phyloP scores from a whole-genome alignment of 179 eudicot species.

The Beta lomatogona region DNA sequence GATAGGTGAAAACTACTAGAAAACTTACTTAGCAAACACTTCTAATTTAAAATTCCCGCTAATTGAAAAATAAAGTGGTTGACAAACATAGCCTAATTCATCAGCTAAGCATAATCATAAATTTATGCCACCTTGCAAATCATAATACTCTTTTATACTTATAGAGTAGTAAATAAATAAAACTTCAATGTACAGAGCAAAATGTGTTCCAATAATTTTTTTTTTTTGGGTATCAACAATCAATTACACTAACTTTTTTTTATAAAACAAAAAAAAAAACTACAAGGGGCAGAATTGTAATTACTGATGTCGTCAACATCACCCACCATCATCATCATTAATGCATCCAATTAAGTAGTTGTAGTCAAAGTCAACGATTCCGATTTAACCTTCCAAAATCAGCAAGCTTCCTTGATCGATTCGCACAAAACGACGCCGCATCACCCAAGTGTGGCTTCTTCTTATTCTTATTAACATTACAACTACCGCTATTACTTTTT shows the following conservation, averaged over 20 bases:
- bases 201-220: slow-evolving; percentile 4
- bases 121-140: not conserved
- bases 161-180: not conserved
- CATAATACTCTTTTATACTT: not conserved
- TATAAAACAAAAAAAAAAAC: not conserved
- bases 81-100: not conserved
- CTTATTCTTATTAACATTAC: not conserved
- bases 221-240: slow-evolving; percentile 18
- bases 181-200: slow-evolving; percentile 23
- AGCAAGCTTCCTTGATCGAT: slow-evolving; percentile 80
- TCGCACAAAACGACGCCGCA: slow-evolving; percentile 65
- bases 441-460: slow-evolving; percentile 43
- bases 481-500: not conserved
- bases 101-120: too few species aligned
- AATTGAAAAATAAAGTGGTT: not conserved
- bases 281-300: slow-evolving; percentile 29
- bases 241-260: not conserved
- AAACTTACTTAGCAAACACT: not conserved
- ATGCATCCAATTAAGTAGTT: slow-evolving; percentile 6
- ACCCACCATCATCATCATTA: not conserved
- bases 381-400: slow-evolving; percentile 73
- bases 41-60: not conserved
- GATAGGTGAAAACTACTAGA: not conserved
- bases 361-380: slow-evolving; percentile 48
- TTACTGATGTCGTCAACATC: slow-evolving; percentile 17